Evolutionary conservation across 768 basidiomycete species (phyloP), one percentile per base, ranked within the genome.

Genomic region (Lactarius psammicola): DNA sequence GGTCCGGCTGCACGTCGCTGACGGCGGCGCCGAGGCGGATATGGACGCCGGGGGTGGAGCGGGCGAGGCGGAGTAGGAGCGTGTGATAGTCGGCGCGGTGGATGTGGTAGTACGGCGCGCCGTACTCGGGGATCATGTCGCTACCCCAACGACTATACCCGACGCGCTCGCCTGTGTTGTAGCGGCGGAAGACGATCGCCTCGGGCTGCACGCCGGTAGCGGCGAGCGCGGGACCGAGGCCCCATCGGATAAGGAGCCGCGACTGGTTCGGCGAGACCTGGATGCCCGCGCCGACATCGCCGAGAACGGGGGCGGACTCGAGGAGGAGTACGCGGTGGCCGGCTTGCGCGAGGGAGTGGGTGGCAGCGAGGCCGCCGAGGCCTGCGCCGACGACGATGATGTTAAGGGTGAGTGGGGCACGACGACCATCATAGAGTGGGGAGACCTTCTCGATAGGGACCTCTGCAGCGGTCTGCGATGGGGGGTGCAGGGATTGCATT

Each of bases 1-100:
- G 69, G 36, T 78, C 75, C 2, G 77, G 75, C 55, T 75, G 71
- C 33, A 75, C 72, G 23, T 28, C 56, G 3, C 72, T 71, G n/a
- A 79, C 78, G 3, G 71, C 69, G 1, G 77, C 73, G 59, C 71
- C 70, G 11, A 79, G 76, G n/a, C 74, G 71, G 20, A 79, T 70
- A 1, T 66, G 69, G 57, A 79, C 75, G 61, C 66, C 65, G 4
- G 77, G 76, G 4, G 68, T 68, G 11, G 72, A 70, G 30, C 53
- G 51, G 8, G 65, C 72, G 62, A 80, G 74, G 63, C 78, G 77
- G 60, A 73, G 75, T 44, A 80, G 74, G 30, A 80, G 70, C 30
- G 73, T 73, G 69, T 80, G 80, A 59, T 79, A 77, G 70, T 80
- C 80, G 34, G 78, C 79, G 62, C 80, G 78, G 61, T 80, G 80